These are phyloP conservation scores for Euphrasia arctica DNA, from an alignment of 305 asterid genomes.

Conservation along the genomic window DNA sequence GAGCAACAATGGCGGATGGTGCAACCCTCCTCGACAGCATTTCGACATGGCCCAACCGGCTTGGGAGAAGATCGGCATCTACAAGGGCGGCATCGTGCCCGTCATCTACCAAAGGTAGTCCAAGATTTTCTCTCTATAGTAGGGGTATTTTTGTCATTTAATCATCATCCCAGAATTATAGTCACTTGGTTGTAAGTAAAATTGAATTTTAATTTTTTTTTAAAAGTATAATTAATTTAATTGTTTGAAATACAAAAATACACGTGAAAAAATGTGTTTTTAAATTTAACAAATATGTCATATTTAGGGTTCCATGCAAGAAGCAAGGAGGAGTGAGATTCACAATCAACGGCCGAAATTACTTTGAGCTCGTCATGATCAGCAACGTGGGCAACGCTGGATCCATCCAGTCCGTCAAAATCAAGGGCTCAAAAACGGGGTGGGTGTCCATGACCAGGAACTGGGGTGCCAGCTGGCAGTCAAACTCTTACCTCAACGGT, in stretches of 20 bases:
- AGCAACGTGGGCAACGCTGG: constrained; percentile 78
- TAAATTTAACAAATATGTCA: no score
- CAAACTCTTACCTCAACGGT: constrained; percentile 52
- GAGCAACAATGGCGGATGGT: constrained; percentile 71
- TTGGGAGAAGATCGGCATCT: constrained; percentile 61
- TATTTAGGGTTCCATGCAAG: constrained; percentile 66
- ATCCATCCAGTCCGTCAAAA: constrained; percentile 53
- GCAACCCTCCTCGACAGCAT: constrained; percentile 76
- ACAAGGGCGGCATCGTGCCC: constrained; percentile 64
- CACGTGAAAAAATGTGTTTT: no score
- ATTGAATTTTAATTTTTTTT: no score
- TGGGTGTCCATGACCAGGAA: constrained; percentile 89
- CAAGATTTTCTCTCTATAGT: neutral
- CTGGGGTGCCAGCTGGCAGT: constrained; percentile 95
- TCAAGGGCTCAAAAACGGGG: constrained; percentile 60
- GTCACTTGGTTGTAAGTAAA: no score
- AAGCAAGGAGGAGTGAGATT: constrained; percentile 80
- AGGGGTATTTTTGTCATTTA: constrained; percentile 2
- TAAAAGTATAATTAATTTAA: no score
- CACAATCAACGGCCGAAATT: constrained; percentile 58
- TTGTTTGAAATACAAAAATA: no score
- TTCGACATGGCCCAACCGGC: constrained; percentile 82
- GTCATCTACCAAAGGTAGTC: constrained; percentile 59
- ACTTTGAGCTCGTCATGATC: constrained; percentile 59
- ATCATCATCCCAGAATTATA: no score